These are phyloP conservation scores for Andrographis paniculata DNA, from an alignment of 305 asterid species.

Conservation along the genomic window DNA sequence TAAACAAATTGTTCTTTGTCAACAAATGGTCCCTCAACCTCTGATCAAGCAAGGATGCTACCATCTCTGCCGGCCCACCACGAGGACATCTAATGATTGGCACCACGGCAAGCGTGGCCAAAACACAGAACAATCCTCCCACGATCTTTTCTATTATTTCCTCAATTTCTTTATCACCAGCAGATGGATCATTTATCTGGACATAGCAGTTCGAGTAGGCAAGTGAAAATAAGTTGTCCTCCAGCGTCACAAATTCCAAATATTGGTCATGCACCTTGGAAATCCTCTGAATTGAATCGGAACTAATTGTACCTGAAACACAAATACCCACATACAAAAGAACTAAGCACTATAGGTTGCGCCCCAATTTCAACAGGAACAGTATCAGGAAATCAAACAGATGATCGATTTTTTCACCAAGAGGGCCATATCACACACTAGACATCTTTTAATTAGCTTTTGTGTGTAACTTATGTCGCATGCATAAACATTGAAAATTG, in stretches of 20 bases:
- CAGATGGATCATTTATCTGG: conserved; percentile 59
- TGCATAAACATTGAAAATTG: no score
- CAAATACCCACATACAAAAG: not conserved
- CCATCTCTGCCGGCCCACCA: conserved; percentile 81
- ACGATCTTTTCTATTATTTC: conserved; percentile 54
- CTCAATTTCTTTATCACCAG: conserved; percentile 57
- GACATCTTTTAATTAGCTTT: not conserved
- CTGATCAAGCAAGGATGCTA: conserved; percentile 63
- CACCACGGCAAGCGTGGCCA: conserved; percentile 68
- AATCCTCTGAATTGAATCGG: conserved; percentile 55
- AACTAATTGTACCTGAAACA: conserved; percentile 38
- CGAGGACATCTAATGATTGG: conserved; percentile 68
- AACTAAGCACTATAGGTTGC: not conserved
- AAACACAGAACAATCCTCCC: conserved; percentile 49
- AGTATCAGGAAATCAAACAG: not conserved
- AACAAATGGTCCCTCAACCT: conserved; percentile 58
- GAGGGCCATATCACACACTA: not conserved
- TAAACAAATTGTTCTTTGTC: conserved; percentile 55
- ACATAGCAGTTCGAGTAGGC: conserved; percentile 49
- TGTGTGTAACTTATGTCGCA: not conserved
- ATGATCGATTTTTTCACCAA: not conserved
- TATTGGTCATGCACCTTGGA: conserved; percentile 65
- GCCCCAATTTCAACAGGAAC: conserved; percentile 1
- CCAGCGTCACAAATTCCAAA: conserved; percentile 53
- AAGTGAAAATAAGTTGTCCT: conserved; percentile 49